These are phyloP conservation scores for Oryza meridionalis DNA, from an alignment of 176 grass and related monocot species.

Conservation along the genomic window DNA sequence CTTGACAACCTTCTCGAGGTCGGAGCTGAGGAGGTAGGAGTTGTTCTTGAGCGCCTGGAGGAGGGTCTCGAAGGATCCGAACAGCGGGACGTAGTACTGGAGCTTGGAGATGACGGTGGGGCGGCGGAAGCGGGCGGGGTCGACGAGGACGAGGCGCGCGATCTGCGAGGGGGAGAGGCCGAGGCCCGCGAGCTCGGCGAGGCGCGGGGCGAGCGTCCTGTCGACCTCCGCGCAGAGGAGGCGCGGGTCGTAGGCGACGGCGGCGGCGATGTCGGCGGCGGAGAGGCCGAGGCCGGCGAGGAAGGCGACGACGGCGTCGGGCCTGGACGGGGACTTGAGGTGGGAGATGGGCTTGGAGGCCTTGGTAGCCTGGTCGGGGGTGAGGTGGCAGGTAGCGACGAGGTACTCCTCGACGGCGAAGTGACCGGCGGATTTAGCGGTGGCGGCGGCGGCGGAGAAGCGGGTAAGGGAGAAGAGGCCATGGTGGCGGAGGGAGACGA, in stretches of 20 bases:
- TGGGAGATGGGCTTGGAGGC: slow-evolving; percentile 44
- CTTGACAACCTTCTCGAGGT: slow-evolving; percentile 54
- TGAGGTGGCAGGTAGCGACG: slow-evolving; percentile 50
- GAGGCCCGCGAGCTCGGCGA: slow-evolving; percentile 36
- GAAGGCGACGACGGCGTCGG: slow-evolving; percentile 64
- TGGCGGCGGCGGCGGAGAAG: not conserved
- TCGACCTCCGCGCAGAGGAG: slow-evolving; percentile 60
- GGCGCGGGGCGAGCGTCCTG: slow-evolving; percentile 52
- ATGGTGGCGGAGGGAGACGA: slow-evolving; percentile 16
- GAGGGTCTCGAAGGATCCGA: slow-evolving; percentile 50
- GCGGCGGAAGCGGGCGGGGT: slow-evolving; percentile 55
- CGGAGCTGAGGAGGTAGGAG: slow-evolving; percentile 48
- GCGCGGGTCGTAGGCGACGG: slow-evolving; percentile 47
- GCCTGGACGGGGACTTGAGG: slow-evolving; percentile 57
- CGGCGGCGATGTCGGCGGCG: slow-evolving; percentile 39
- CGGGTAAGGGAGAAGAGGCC: slow-evolving; percentile 17
- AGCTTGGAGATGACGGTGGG: slow-evolving; percentile 56
- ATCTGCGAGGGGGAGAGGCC: slow-evolving; percentile 61
- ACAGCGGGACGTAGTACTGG: slow-evolving; percentile 43
- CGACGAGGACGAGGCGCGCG: slow-evolving; percentile 48
- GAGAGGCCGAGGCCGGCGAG: slow-evolving; percentile 52
- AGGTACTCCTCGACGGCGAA: slow-evolving; percentile 52
- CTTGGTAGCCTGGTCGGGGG: slow-evolving; percentile 38
- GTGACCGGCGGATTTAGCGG: not conserved
- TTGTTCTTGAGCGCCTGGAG: slow-evolving; percentile 50